Evolutionary conservation across 805 yeast species (phyloP), one percentile per base, ranked within the genome.

Genomic region (Candida yuanshanica): DNA sequence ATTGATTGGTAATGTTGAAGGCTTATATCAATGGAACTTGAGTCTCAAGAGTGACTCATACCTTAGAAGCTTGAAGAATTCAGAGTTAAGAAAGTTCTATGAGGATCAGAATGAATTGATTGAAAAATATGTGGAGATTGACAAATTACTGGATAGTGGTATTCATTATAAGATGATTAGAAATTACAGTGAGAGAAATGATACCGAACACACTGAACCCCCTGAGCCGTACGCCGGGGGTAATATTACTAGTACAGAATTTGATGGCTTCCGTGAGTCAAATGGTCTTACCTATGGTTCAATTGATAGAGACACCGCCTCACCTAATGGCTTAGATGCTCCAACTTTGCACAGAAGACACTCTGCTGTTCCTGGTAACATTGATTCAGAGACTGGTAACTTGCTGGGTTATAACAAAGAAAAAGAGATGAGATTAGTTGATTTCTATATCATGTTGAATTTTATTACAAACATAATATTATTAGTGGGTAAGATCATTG

Each of bases 71-170:
- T 46, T 60, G 14, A 56, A 56, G 35, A 60, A 52, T 18, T 56
- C 47, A 32, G 41, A 49, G 10, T 38, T 75, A 5, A 60, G 67
- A 21, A 42, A 56, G 16, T 83, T 63, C 57, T 84, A 85, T 59
- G 58, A 60, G 33, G 55, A 62, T 3, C 91, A 83, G 59, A 84
- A 84, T 56, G 75, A 68, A 33, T 55, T 79, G 39, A 75, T 83
- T 39, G 74, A 70, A 20, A 65, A 75, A 39, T 81, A 74, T 51
- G 58, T 59, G 27, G 82, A 75, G 43, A 76, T 84, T 20, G 95
- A 84, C 55, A 64, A 67, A 38, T 64, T 83, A 38, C 65, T 84
- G 35, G 93, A 83, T 53, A 75, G 86, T 4, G 89, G 89, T 1
- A 70, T 84, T 43, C 84, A 80, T 48, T 69, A 72, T 44, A 66